phyloP scores from a whole-genome alignment of 2,329 filamentous ascomycete genomes.

The Eurotiales sp. region DNA sequence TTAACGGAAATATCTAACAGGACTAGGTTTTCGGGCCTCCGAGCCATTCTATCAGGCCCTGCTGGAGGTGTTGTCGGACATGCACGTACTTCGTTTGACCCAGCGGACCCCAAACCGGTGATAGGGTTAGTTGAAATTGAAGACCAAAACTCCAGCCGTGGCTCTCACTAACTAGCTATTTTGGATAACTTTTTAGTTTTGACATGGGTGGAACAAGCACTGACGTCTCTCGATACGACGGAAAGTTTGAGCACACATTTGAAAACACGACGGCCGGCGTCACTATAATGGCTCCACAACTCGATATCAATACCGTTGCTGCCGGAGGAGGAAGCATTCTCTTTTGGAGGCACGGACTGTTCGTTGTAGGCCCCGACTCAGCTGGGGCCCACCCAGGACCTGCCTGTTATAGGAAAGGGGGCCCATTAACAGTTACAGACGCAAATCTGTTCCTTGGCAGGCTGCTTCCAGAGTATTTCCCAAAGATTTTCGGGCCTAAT shows the following conservation, averaged over 20 bases:
- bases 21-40: slow-evolving; percentile 68
- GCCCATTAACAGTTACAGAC: slow-evolving; percentile 85
- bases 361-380: slow-evolving; percentile 85
- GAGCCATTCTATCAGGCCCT: slow-evolving; percentile 80
- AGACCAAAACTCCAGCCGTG: too few relatives aligned
- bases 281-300: slow-evolving; percentile 84
- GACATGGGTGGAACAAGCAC: slow-evolving; percentile 94
- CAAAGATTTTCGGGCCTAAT: slow-evolving; percentile 18
- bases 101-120: slow-evolving; percentile 71
- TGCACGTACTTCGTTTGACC: slow-evolving; percentile 83
- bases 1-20: slow-evolving; percentile 52
- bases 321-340: slow-evolving; percentile 67
- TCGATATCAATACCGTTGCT: slow-evolving; percentile 91
- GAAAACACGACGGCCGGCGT: slow-evolving; percentile 88
- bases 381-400: slow-evolving; percentile 86
- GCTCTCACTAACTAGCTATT: slow-evolving; percentile 30
- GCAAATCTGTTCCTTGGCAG: slow-evolving; percentile 83
- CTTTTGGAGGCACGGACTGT: slow-evolving; percentile 81
- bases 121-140: slow-evolving; percentile 1
- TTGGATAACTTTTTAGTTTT: too few relatives aligned
- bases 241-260: slow-evolving; percentile 85
- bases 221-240: slow-evolving; percentile 79
- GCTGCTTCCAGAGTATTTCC: slow-evolving; percentile 70
- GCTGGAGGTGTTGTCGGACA: slow-evolving; percentile 92
- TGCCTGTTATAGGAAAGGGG: slow-evolving; percentile 85